Percentiles rank a stretch among this genome's conserved stretches.
Evolutionary conservation across 2,329 filamentous ascomycete genomes (phyloP).

Genomic region (Cercospora brassicicola): DNA sequence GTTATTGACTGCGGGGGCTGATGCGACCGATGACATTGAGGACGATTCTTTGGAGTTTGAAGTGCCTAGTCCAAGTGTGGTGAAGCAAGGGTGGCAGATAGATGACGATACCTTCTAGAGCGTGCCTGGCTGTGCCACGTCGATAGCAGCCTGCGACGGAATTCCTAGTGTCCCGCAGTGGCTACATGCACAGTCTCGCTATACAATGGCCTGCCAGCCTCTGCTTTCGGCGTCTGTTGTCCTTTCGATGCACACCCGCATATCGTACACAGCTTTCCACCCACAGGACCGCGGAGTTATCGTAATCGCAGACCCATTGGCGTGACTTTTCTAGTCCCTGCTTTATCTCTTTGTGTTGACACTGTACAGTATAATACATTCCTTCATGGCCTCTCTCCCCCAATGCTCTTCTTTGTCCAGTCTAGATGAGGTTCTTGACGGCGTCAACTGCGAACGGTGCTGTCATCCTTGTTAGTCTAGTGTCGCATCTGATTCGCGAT

Average conservation of each 20-base stretch:
- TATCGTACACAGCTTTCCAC: neutral
- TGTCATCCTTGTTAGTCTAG: constrained; percentile 4
- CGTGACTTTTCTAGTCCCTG: too few relatives aligned
- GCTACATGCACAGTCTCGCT: neutral
- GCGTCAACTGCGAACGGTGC: constrained; percentile 59
- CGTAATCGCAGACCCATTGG: neutral
- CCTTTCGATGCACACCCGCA: neutral
- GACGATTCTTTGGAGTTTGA: constrained; percentile 44
- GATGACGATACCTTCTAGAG: constrained; percentile 51
- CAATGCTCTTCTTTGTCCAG: neutral
- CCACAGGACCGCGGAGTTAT: neutral
- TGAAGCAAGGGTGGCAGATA: constrained; percentile 46
- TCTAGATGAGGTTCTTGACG: constrained; percentile 50
- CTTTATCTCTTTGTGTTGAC: too few relatives aligned
- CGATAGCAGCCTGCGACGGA: neutral
- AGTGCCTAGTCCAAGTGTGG: constrained; percentile 52
- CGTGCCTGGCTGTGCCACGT: neutral
- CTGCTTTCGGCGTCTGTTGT: neutral
- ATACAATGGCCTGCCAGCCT: neutral
- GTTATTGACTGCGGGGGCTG: constrained; percentile 69
- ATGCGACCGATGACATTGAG: constrained; percentile 52
- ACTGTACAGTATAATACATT: constrained; percentile 36
- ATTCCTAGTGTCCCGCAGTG: neutral
- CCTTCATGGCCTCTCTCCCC: neutral
- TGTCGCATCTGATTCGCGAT: too few relatives aligned